Base-by-base conservation (phyloP, 83 land plant genomes). In the Picea engelmannii region DNA sequence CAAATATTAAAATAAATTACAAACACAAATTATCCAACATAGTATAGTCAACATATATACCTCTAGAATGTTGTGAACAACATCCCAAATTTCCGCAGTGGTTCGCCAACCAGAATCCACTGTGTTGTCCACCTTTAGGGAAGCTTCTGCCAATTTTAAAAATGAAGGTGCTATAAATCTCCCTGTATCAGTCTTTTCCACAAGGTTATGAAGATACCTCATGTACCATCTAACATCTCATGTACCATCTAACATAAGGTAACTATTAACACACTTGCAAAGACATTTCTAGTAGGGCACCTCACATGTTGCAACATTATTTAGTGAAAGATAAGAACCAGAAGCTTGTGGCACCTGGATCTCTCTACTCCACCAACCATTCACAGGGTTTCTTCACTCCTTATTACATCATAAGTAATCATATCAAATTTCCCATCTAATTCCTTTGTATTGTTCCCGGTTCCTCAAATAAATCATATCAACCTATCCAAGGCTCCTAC, bases 111-210 rank as follows among this genome's bases (percentile, higher is more conserved):
- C 80, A 16, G 84, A 73, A 71, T 79, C 66, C 21, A 83, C 62
- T 5, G 78, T 69, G 20, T 65, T 62, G 81, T 87, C 91, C 35
- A 84, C 62, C 17, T 76, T 86, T 49, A 92, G 8, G 59, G 95
- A 84, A 76, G 92, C 93, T 81, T 90, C 93, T 60, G 83, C 83
- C 78, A 95, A 84, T 76, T 89, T 93, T 78, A 96, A n/a, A 13
- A 95, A 25, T 60, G 98, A 93, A 65, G 99, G 99, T 68, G 91
- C 82, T 80, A 89, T 86, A 70, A 96, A 85, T 80, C 99, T 91
- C 78, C 99, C 99, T 62, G 86, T 82, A 79, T 96, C 99, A 23
- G 99, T 96, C 87, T 91, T 96, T 81, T 96, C 99, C 76, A 96
- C 92, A 80, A 96, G 62, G 65, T 71, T 84, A 47, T 95, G 86